These are phyloP conservation scores for Butyriboletus appendiculatus DNA, from an alignment of 1,284 basidiomycete species.

Conservation along the genomic window DNA sequence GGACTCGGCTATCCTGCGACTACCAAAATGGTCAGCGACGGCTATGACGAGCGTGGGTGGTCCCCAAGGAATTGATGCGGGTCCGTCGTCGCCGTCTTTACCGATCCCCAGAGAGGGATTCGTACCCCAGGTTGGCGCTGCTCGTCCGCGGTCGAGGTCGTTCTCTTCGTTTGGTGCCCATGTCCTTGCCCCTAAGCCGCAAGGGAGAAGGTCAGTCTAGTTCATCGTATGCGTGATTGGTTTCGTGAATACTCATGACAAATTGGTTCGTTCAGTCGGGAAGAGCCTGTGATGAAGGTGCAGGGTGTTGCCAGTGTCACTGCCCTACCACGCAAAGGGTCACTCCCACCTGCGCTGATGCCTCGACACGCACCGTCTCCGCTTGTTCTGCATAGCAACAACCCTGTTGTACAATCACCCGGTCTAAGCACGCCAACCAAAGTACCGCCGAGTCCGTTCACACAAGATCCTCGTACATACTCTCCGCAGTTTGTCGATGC, in stretches of 20 bases:
- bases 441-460: conserved; percentile 11
- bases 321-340: conserved; percentile 5
- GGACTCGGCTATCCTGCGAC: conserved; percentile 5
- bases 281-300: conserved; percentile 23
- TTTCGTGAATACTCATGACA: background rate
- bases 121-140: conserved; percentile 50
- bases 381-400: conserved; percentile 15
- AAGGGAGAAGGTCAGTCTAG: conserved; percentile 25
- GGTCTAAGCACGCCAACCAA: conserved; percentile 8
- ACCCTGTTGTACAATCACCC: conserved; percentile 7
- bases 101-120: conserved; percentile 62
- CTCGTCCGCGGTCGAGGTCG: conserved; percentile 67
- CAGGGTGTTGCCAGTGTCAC: background rate
- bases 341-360: conserved; percentile 25
- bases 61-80: background rate
- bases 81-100: background rate
- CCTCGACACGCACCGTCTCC: conserved; percentile 22
- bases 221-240: background rate
- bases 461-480: conserved; percentile 13
- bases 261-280: conserved; percentile 14
- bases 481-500: conserved; percentile 3
- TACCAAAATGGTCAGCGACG: conserved; percentile 20
- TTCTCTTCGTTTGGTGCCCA: conserved; percentile 63
- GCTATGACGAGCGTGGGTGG: background rate
- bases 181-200: background rate